A percentile compares a stretch with the other conserved stretches of the same genome.
phyloP scores from a whole-genome alignment of 1,284 basidiomycete species.

The Malassezia psittaci region DNA sequence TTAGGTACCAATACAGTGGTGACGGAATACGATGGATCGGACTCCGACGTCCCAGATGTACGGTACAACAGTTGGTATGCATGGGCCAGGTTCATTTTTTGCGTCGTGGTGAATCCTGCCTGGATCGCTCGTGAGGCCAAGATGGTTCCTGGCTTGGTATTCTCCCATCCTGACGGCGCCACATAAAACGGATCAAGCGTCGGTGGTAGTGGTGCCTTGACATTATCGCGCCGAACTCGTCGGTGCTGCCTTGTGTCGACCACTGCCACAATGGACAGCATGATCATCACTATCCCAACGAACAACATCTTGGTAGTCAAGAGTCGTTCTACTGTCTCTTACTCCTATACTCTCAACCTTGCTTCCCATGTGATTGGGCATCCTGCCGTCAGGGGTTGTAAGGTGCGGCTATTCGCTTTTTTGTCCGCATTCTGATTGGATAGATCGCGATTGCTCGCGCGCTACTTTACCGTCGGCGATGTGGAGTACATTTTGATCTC shows the following conservation, averaged over 20 bases:
- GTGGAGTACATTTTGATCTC: too few relatives aligned
- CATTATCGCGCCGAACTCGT: background rate
- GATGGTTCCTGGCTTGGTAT: slow-evolving; percentile 13
- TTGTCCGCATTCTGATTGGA: background rate
- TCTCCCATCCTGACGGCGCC: slow-evolving; percentile 8
- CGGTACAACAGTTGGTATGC: slow-evolving; percentile 32
- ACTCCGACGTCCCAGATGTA: slow-evolving; percentile 10
- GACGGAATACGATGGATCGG: background rate
- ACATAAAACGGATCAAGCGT: slow-evolving; percentile 13
- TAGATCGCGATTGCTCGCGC: too few relatives aligned
- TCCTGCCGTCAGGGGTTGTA: background rate
- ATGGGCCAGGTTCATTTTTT: slow-evolving; percentile 16
- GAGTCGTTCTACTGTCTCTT: background rate
- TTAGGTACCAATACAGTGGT: slow-evolving; percentile 15
- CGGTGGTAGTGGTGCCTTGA: slow-evolving; percentile 5
- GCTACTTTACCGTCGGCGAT: too few relatives aligned
- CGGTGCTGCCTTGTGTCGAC: background rate
- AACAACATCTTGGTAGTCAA: background rate
- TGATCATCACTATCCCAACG: background rate
- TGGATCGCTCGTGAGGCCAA: slow-evolving; percentile 8
- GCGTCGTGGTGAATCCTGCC: slow-evolving; percentile 19
- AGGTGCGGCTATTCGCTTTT: background rate
- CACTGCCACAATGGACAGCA: background rate
- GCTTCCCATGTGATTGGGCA: background rate
- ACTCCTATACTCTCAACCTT: too few relatives aligned